These are phyloP conservation scores for Arthrobotrys pseudoclavata DNA, from an alignment of 2,329 filamentous ascomycete genomes.

Conservation along the genomic window DNA sequence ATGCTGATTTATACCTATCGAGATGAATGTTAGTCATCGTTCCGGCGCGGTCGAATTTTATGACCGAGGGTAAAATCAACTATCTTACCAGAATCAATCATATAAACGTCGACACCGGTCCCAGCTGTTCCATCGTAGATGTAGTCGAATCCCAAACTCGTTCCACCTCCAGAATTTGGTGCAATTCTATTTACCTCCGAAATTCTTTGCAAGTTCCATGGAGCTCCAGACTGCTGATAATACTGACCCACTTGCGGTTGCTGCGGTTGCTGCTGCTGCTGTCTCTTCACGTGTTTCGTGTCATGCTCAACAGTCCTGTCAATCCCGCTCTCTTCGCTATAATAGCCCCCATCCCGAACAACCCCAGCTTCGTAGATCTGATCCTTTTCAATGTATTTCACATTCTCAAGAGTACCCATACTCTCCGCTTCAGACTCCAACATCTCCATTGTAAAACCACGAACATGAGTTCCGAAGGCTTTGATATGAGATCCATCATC, in stretches of 20 bases:
- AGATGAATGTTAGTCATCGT: not conserved
- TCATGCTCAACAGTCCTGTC: not conserved
- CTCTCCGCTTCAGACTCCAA: slow-evolving; percentile 34
- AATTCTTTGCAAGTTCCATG: slow-evolving; percentile 46
- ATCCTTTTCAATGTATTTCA: slow-evolving; percentile 34
- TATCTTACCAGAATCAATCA: slow-evolving; percentile 40
- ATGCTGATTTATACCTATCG: slow-evolving; percentile 42
- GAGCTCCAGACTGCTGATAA: slow-evolving; percentile 22
- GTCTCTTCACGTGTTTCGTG: not conserved
- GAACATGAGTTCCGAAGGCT: slow-evolving; percentile 40
- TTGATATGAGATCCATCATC: slow-evolving; percentile 36
- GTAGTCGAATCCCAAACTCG: slow-evolving; percentile 28
- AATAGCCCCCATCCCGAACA: not conserved
- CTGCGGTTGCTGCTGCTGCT: not conserved
- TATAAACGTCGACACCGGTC: slow-evolving; percentile 49
- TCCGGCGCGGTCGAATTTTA: not conserved
- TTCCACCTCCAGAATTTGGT: not conserved
- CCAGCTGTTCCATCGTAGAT: slow-evolving; percentile 8
- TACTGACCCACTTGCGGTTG: not conserved
- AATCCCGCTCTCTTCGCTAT: not conserved
- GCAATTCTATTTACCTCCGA: slow-evolving; percentile 23
- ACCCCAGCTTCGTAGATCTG: slow-evolving; percentile 20
- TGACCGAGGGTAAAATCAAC: not conserved
- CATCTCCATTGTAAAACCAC: slow-evolving; percentile 45
- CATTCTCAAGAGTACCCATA: slow-evolving; percentile 16